phyloP scores from a whole-genome alignment of 331 rosid species.

The Malus hybrid region DNA sequence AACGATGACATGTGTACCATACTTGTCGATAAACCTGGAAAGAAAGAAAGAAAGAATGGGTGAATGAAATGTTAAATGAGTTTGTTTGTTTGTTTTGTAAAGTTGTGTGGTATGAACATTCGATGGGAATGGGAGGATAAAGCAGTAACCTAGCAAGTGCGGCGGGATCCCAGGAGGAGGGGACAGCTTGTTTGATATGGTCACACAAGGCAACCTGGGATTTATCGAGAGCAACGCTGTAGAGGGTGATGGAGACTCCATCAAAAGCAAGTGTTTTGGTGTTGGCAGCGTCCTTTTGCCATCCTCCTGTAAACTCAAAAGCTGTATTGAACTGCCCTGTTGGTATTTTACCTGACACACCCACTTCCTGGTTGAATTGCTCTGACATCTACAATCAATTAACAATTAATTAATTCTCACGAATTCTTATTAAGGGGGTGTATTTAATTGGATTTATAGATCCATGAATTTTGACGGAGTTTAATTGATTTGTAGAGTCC shows the following conservation, averaged over 20 bases:
- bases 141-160: constrained; percentile 58
- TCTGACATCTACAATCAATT: constrained; percentile 60
- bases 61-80: too few species aligned
- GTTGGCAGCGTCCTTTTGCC: constrained; percentile 86
- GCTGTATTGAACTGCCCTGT: constrained; percentile 76
- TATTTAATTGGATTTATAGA: too few species aligned
- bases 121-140: not conserved
- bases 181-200: constrained; percentile 67
- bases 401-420: not conserved
- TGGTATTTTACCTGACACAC: constrained; percentile 75
- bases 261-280: constrained; percentile 76
- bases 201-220: constrained; percentile 54
- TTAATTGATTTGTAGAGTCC: too few species aligned
- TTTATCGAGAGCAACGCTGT: constrained; percentile 62
- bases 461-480: too few species aligned
- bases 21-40: constrained; percentile 56
- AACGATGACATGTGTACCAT: constrained; percentile 64
- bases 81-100: not conserved
- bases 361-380: constrained; percentile 70
- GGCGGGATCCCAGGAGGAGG: constrained; percentile 81
- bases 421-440: too few species aligned
- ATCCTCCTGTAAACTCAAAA: constrained; percentile 54
- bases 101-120: not conserved
- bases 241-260: constrained; percentile 60
- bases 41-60: not conserved